phyloP scores from a whole-genome alignment of 768 basidiomycete genomes.

The Russula compacta region DNA sequence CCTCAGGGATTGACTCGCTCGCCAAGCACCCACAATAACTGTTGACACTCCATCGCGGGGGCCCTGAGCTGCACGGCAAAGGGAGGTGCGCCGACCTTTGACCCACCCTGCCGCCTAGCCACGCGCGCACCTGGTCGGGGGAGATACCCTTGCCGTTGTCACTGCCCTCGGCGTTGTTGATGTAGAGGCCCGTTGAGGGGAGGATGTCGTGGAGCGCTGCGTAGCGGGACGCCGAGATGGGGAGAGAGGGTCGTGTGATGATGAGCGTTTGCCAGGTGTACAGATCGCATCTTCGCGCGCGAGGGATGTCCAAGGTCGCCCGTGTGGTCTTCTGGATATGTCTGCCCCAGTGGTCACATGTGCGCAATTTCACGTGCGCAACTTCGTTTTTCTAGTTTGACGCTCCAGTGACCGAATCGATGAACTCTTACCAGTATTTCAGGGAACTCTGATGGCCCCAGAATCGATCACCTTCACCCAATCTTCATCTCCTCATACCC shows the following conservation, averaged over 20 bases:
- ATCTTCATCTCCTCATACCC: no score
- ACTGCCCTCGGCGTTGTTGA: slow-evolving; percentile 22
- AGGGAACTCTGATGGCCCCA: no score
- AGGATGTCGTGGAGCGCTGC: slow-evolving; percentile 82
- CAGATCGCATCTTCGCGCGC: slow-evolving; percentile 60
- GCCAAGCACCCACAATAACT: slow-evolving; percentile 43
- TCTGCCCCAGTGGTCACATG: no score
- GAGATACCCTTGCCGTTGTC: slow-evolving; percentile 27
- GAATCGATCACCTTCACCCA: no score
- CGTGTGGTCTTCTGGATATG: no score
- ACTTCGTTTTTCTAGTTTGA: no score
- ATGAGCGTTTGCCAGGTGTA: slow-evolving; percentile 81
- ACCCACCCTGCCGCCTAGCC: slow-evolving; percentile 42
- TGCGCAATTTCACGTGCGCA: no score
- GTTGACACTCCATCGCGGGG: slow-evolving; percentile 37
- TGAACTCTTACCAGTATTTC: no score
- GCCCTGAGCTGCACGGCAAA: slow-evolving; percentile 38
- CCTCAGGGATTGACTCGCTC: slow-evolving; percentile 27
- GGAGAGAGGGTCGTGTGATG: slow-evolving; percentile 39
- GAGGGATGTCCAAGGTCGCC: no score
- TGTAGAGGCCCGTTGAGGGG: slow-evolving; percentile 51
- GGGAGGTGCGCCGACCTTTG: slow-evolving; percentile 35
- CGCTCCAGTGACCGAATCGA: no score
- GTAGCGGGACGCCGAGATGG: slow-evolving; percentile 66
- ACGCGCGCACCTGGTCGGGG: slow-evolving; percentile 36